phyloP scores from a whole-genome alignment of 495 filamentous ascomycete genomes.

The Lophiotrema nucula region DNA sequence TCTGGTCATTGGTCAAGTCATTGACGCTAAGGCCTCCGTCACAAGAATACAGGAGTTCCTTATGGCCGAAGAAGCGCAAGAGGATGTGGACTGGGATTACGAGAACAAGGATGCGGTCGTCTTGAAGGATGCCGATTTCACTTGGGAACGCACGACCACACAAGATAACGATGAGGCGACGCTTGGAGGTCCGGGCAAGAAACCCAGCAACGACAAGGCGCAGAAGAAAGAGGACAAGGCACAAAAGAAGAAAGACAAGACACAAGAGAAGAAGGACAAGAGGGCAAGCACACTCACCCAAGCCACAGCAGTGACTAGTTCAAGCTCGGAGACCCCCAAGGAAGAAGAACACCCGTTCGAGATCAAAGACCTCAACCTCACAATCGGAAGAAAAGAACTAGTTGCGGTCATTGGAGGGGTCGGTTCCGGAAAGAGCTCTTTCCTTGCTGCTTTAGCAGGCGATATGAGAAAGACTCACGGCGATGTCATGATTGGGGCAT shows the following conservation, averaged over 20 bases:
- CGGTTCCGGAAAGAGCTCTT: slow-evolving; percentile 86
- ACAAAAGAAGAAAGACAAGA: slow-evolving; percentile 36
- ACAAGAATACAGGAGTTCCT: slow-evolving; percentile 84
- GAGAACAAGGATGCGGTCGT: slow-evolving; percentile 67
- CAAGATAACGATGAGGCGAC: slow-evolving; percentile 53
- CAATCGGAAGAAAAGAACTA: slow-evolving; percentile 77
- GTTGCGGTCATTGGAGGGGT: slow-evolving; percentile 89
- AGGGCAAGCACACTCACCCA: slow-evolving; percentile 35
- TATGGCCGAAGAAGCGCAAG: slow-evolving; percentile 76
- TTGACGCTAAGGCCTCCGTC: slow-evolving; percentile 83
- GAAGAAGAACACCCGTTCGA: slow-evolving; percentile 72
- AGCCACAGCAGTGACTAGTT: slow-evolving; percentile 44
- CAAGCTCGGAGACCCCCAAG: slow-evolving; percentile 27
- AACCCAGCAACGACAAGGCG: background rate
- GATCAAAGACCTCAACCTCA: slow-evolving; percentile 69
- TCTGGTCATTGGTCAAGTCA: slow-evolving; percentile 80
- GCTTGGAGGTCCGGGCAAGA: slow-evolving; percentile 23
- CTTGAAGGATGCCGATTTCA: slow-evolving; percentile 75
- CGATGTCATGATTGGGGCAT: slow-evolving; percentile 68
- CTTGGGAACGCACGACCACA: slow-evolving; percentile 80
- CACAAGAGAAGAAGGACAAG: slow-evolving; percentile 36
- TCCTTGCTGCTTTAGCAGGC: slow-evolving; percentile 85
- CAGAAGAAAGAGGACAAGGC: slow-evolving; percentile 41
- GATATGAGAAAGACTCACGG: slow-evolving; percentile 88
- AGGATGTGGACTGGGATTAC: slow-evolving; percentile 64